Evolutionary conservation across 495 filamentous ascomycete species (phyloP), one percentile per base, ranked within the genome.

Genomic region (Podospora anserina): DNA sequence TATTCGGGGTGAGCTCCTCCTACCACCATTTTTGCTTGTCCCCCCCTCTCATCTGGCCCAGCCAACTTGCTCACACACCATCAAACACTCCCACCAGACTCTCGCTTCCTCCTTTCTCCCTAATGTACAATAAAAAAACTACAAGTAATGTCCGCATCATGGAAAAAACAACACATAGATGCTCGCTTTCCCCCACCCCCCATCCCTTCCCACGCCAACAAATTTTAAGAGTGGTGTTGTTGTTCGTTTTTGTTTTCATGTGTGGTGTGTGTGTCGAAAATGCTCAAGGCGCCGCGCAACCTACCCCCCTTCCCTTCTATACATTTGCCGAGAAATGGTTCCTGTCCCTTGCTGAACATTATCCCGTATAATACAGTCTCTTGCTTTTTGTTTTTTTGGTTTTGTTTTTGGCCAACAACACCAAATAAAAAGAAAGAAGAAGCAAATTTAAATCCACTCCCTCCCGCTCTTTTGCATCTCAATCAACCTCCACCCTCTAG

Each of bases 401-500:
- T 1, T 44, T 44, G 0, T 44, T 16, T 11, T 23, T 23, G 23
- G 0, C 7, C 15, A 49, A 49, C 7, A 49, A 13, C 7, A 49
- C 39, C 53, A 19, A 64, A 26, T 34, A 3, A 15, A 32, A 23
- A 15, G 16, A 53, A 39, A 49, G 39, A 61, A 61, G 54, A 32
- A 16, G 30, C 30, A 32, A 63, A 30, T n/a, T 74, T 44, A 74
- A 32, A 69, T 70, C 61, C 95, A 99, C 82, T 99, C 95, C 77
- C 96, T 88, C 66, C 91, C 94, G 80, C 91, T 95, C 90, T 99
- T 99, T 81, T 99, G 95, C 82, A 99, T 85, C 84, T 99, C 95
- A 76, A 99, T 97, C 78, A 99, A 82, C 74, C 93, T 87, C 95
- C 95, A 99, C 18, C 95, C 95, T 71, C 93, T 85, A 4, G 95